Percentiles rank a stretch among this genome's conserved stretches.
phyloP scores from a whole-genome alignment of 2,329 filamentous ascomycete genomes.

The Aureobasidium sp. region DNA sequence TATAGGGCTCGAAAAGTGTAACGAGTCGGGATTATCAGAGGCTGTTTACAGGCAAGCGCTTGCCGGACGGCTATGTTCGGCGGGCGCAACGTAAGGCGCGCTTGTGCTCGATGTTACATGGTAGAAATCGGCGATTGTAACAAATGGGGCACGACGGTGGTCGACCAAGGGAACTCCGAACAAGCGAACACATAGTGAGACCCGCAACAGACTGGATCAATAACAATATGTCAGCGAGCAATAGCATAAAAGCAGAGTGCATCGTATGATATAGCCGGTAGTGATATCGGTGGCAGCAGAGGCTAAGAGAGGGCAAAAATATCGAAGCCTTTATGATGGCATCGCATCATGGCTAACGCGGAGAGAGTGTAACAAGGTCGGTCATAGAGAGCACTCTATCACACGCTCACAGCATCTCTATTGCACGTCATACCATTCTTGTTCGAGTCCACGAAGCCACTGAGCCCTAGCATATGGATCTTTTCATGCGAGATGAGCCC shows the following conservation, averaged over 20 bases:
- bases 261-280: neutral
- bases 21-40: neutral
- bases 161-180: neutral
- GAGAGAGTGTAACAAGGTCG: neutral
- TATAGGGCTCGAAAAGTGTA: neutral
- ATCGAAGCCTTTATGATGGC: no score
- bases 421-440: neutral
- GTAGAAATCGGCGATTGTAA: neutral
- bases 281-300: neutral
- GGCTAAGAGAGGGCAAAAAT: neutral
- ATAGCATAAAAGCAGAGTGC: neutral
- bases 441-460: no score
- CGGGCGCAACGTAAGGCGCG: slow-evolving; percentile 1
- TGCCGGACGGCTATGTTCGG: slow-evolving; percentile 1
- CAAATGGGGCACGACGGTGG: neutral
- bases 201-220: neutral
- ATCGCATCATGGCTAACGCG: neutral
- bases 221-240: neutral
- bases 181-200: neutral
- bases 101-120: neutral
- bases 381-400: neutral
- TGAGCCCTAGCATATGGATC: no score
- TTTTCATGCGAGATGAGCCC: neutral
- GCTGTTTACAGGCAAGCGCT: neutral
- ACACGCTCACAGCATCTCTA: neutral